A percentile compares a stretch with the other conserved stretches of the same genome.
phyloP scores from a whole-genome alignment of 306 rosid genomes.

The Dalbergia cochinchinensis region DNA sequence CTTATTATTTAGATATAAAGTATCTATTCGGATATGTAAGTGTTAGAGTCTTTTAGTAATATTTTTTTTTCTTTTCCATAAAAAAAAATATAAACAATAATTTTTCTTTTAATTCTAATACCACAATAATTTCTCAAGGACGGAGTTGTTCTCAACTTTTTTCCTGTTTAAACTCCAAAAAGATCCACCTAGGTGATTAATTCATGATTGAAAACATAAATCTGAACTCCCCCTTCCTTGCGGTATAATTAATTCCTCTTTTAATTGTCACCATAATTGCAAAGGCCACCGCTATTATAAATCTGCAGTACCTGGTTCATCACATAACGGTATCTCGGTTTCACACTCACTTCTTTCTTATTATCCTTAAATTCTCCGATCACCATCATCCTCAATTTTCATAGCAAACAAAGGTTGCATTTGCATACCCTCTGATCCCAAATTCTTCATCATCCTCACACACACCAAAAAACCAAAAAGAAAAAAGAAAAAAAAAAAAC shows the following conservation, averaged over 20 bases:
- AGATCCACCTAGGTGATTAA: background rate
- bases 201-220: background rate
- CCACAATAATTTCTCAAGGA: too few relatives aligned
- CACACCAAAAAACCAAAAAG: too few relatives aligned
- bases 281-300: background rate
- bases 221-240: background rate
- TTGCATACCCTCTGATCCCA: background rate
- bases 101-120: too few relatives aligned
- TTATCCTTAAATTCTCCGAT: slow-evolving; percentile 5
- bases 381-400: background rate
- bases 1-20: too few relatives aligned
- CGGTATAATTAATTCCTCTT: background rate
- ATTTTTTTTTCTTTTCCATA: too few relatives aligned
- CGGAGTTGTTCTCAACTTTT: too few relatives aligned
- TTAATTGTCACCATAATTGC: background rate
- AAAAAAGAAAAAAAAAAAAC: background rate
- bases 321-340: too few relatives aligned
- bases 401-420: background rate
- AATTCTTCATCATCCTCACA: background rate
- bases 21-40: too few relatives aligned
- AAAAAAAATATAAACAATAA: too few relatives aligned
- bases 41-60: too few relatives aligned
- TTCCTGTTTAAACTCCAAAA: too few relatives aligned
- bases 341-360: background rate
- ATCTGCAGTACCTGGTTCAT: too few relatives aligned